Conservation (phyloP, 2,329 filamentous ascomycete species). For the Penicillium sp. region DNA sequence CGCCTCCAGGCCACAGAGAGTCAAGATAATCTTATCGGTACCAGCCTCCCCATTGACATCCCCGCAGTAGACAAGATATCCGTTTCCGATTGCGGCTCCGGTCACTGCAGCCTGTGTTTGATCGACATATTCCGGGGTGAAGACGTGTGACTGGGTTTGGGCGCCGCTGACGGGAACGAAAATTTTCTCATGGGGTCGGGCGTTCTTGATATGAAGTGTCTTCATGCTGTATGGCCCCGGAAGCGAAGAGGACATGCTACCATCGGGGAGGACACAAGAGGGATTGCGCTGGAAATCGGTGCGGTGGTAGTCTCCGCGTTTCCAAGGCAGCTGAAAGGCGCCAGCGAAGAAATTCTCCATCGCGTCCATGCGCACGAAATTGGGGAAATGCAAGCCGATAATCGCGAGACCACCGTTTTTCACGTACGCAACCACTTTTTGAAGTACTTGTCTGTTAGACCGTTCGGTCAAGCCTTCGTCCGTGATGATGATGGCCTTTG, state of each 20-base stretch:
- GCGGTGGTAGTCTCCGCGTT: neutral
- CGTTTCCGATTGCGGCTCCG: neutral
- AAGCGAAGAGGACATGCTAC: neutral
- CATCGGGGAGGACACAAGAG: neutral
- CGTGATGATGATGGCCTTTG: neutral
- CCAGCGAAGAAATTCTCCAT: neutral
- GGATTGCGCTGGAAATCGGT: neutral
- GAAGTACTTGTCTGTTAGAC: neutral
- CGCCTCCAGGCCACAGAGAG: neutral
- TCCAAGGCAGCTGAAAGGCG: neutral
- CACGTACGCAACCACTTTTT: neutral
- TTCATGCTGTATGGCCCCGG: conserved; percentile 1
- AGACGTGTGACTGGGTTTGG: neutral
- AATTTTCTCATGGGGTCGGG: neutral
- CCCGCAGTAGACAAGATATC: neutral
- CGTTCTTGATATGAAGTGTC: neutral
- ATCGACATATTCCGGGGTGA: neutral
- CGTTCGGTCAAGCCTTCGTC: neutral
- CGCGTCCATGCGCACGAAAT: neutral
- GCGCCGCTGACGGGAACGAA: neutral
- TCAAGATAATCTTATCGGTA: neutral
- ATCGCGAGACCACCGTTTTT: neutral
- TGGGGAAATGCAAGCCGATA: neutral
- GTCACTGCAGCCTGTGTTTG: neutral
- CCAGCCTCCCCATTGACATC: neutral